Evolutionary conservation across 129 eudicot genomes (phyloP), one percentile per base, ranked within the genome.

Genomic region (Artemisia annua): DNA sequence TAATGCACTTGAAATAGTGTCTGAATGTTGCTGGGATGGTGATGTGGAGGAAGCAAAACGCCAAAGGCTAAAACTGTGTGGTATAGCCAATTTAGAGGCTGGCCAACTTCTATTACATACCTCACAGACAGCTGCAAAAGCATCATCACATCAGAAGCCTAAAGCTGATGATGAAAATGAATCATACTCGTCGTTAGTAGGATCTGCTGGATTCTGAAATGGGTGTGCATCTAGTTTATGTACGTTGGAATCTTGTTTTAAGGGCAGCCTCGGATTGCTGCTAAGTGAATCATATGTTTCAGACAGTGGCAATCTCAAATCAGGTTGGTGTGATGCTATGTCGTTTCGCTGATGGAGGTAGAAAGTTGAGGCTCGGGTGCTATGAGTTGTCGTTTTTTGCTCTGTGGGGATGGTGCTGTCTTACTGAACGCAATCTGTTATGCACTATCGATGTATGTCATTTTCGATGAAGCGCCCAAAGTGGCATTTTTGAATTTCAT

Each of bases 1-100:
- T 48, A 83, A 61, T 76, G 96, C 97, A 53, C 76, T 89, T 65
- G 97, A 86, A 72, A 81, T 88, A 67, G 85, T 95, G 53, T 84
- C 94, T 0, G 97, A 95, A 67, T 90, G 96, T 79, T 88, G 96
- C 79, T 95, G 99, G 99, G 99, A 95, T 71, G 97, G 97, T 62
- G 96, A 85, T 51, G 48, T 82, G 11, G 91, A 88, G 63, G 96
- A 95, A 78, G 99, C 94, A 3, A 90, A 86, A 81, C 80, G 59
- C 15, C 85, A 82, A 76, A 81, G 81, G 67, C 66, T 78, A 53
- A 75, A 83, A 64, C 71, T 95, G 18, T 86, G 83, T 58, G 84
- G 64, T 24, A 48, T 85, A 65, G 93, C 96, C 59, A 84, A 87
- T 71, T 51, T 95, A 74, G 89, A 85, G 22, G 59, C 67, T 2